A percentile compares a stretch with the other conserved stretches of the same genome.
Conservation (phyloP, 805 yeast genomes). For the Yarrowia divulgata region DNA sequence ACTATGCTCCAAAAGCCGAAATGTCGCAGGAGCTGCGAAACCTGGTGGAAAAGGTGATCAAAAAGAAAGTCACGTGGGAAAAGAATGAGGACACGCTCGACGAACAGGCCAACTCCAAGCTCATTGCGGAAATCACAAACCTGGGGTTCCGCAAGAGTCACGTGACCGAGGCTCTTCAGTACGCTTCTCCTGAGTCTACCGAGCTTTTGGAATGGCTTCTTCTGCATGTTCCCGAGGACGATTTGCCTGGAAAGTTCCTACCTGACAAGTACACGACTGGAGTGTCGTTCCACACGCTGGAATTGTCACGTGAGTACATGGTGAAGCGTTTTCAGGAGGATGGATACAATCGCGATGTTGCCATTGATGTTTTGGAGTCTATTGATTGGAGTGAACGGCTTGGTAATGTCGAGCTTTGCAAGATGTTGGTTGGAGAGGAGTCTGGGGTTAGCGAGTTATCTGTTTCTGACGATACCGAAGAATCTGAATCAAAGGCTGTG, state of each 20-base stretch:
- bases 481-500: conserved; percentile 51
- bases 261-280: conserved; percentile 46
- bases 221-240: conserved; percentile 93
- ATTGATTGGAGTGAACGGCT: conserved; percentile 56
- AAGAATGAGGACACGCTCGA: neutral
- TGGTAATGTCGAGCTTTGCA: conserved; percentile 56
- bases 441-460: neutral
- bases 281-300: conserved; percentile 42
- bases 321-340: conserved; percentile 65
- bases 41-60: conserved; percentile 66
- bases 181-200: conserved; percentile 54
- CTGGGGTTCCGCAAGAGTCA: conserved; percentile 78
- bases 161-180: conserved; percentile 71
- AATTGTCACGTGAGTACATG: conserved; percentile 63
- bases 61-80: conserved; percentile 45
- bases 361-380: conserved; percentile 57
- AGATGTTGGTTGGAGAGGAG: conserved; percentile 44
- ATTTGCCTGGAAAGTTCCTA: conserved; percentile 64
- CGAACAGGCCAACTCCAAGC: too few relatives aligned
- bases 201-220: conserved; percentile 77
- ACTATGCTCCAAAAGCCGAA: conserved; percentile 37
- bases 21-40: conserved; percentile 69
- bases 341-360: conserved; percentile 75
- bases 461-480: conserved; percentile 13
- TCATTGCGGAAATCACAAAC: conserved; percentile 37